These are phyloP conservation scores for Cladosporium sp. DNA, from an alignment of 2,329 filamentous ascomycete genomes.

Conservation along the genomic window DNA sequence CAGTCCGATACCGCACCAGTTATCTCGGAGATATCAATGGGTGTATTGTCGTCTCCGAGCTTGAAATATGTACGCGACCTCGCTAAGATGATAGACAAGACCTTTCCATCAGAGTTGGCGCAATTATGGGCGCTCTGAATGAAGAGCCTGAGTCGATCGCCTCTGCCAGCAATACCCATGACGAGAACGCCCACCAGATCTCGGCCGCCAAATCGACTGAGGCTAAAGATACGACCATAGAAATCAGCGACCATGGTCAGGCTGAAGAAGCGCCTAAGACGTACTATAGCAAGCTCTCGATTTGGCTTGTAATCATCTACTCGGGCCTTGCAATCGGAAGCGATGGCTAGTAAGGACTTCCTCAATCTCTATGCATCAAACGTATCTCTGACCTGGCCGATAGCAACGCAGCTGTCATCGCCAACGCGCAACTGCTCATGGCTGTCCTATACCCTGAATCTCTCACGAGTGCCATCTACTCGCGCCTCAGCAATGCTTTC, in stretches of 20 bases:
- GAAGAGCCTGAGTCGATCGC: neutral
- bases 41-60: neutral
- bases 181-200: neutral
- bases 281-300: conserved; percentile 33
- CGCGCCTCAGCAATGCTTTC: conserved; percentile 39
- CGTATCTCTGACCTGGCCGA: too few relatives aligned
- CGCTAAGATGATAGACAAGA: neutral
- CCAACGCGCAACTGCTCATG: conserved; percentile 36
- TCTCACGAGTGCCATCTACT: conserved; percentile 31
- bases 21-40: neutral
- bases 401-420: conserved; percentile 38
- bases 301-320: conserved; percentile 39
- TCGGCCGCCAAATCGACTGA: neutral
- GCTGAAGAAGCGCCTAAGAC: conserved; percentile 19
- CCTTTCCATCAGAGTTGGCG: neutral
- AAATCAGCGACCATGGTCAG: conserved; percentile 26
- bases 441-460: conserved; percentile 37
- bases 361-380: neutral
- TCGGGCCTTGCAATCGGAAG: conserved; percentile 39
- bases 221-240: conserved; percentile 2
- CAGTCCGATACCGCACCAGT: neutral
- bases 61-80: neutral
- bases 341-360: conserved; percentile 33
- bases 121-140: neutral
- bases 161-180: neutral